Evolutionary conservation across 192 early-diverging fungal species (phyloP).

Genomic region (Coemansia sp.): DNA sequence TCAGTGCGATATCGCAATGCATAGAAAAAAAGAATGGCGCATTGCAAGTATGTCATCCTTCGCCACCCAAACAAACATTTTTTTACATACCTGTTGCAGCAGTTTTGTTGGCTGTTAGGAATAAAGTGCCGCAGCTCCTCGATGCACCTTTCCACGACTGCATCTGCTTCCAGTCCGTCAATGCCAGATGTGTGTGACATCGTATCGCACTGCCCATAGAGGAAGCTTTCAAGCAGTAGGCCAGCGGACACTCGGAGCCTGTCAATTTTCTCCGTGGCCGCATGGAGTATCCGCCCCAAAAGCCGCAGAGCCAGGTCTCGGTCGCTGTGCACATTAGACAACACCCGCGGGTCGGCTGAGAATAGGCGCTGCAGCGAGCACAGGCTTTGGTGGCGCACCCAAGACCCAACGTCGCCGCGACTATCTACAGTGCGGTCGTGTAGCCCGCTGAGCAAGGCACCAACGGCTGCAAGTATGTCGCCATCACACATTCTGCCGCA

Average conservation of each 20-base stretch:
- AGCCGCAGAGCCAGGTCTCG: conserved; percentile 46
- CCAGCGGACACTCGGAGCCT: conserved; percentile 76
- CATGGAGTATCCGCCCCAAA: conserved; percentile 59
- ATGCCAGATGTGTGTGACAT: background rate
- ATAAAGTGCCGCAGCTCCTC: conserved; percentile 15
- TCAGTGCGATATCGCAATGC: background rate
- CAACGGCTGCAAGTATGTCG: conserved; percentile 28
- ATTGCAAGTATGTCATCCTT: background rate
- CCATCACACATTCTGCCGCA: background rate
- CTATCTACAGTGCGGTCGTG: conserved; percentile 85
- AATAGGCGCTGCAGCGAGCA: conserved; percentile 55
- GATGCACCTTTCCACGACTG: conserved; percentile 7
- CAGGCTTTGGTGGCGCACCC: conserved; percentile 79
- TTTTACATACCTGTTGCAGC: background rate
- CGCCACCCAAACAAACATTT: conserved; percentile 2
- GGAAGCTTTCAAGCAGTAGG: conserved; percentile 51
- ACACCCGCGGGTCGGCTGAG: conserved; percentile 22
- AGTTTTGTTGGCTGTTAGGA: background rate
- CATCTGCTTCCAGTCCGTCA: background rate
- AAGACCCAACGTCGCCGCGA: conserved; percentile 95
- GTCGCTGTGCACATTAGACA: background rate
- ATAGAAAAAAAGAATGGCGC: conserved; percentile 1
- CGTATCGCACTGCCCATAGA: conserved; percentile 14
- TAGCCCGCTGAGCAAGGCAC: conserved; percentile 63
- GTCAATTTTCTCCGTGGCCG: conserved; percentile 93